Conservation (phyloP, 2,329 filamentous ascomycete species). For the Trichoderma afroharzianum region DNA sequence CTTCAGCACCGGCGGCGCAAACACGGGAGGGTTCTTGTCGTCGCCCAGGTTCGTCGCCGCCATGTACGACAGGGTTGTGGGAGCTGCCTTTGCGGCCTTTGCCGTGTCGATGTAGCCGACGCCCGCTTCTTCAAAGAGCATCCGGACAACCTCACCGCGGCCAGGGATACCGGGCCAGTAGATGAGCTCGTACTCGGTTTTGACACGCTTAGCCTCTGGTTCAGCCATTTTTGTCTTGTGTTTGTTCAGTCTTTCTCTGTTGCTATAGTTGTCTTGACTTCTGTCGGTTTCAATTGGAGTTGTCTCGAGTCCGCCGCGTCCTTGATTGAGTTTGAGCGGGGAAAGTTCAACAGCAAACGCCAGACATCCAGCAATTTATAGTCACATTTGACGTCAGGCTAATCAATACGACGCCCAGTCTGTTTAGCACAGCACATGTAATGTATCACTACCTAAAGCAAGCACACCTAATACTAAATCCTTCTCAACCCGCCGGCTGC, state of each 20-base stretch:
- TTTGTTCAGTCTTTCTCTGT: neutral
- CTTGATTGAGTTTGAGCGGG: neutral
- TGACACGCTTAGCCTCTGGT: slow-evolving; percentile 24
- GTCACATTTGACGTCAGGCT: slow-evolving; percentile 2
- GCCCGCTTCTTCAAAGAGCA: slow-evolving; percentile 66
- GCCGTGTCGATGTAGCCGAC: slow-evolving; percentile 59
- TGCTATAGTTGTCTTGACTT: neutral
- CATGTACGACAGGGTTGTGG: slow-evolving; percentile 47
- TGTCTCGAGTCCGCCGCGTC: neutral
- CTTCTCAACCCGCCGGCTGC: neutral
- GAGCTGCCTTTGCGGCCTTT: slow-evolving; percentile 42
- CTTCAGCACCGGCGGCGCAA: slow-evolving; percentile 65
- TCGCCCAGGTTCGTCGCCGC: slow-evolving; percentile 45
- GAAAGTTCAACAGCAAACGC: neutral
- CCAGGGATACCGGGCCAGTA: slow-evolving; percentile 73
- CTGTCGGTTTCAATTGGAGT: neutral
- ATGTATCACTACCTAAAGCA: neutral
- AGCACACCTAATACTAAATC: neutral
- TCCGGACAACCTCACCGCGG: slow-evolving; percentile 69
- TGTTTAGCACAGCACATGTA: neutral
- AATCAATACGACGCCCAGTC: neutral
- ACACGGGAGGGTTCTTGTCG: slow-evolving; percentile 57
- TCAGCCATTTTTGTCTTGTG: neutral
- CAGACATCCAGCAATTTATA: neutral
- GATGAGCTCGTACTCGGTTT: slow-evolving; percentile 55